phyloP scores from a whole-genome alignment of 2,329 filamentous ascomycete genomes.

The Fusarium chlamydosporum region DNA sequence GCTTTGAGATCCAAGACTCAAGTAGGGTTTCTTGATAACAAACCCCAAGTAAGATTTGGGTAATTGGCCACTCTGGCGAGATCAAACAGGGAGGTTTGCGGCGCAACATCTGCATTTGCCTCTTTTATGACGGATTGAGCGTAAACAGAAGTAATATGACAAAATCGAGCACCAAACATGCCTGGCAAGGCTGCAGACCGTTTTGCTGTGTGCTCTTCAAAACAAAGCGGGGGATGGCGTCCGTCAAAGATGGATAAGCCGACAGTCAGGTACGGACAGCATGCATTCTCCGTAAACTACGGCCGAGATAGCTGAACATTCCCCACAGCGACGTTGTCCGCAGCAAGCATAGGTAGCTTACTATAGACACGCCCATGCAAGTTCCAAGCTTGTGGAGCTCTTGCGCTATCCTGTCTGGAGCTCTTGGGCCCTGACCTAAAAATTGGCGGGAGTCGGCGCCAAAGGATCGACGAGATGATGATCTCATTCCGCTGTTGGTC shows the following conservation, averaged over 20 bases:
- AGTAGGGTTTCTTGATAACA: conserved; percentile 11
- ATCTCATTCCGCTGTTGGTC: conserved; percentile 51
- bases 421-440: conserved; percentile 44
- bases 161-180: conserved; percentile 28
- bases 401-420: conserved; percentile 35
- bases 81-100: conserved; percentile 5
- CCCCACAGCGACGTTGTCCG: conserved; percentile 41
- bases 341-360: conserved; percentile 22
- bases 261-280: conserved; percentile 36
- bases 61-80: conserved; percentile 9
- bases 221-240: conserved; percentile 45
- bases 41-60: conserved; percentile 28
- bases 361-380: conserved; percentile 42
- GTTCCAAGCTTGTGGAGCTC: conserved; percentile 21
- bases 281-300: conserved; percentile 43
- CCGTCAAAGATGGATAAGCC: conserved; percentile 34
- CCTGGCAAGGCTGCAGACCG: conserved; percentile 49
- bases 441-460: conserved; percentile 51
- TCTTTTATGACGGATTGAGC: not conserved
- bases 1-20: conserved; percentile 29
- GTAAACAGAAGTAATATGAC: conserved; percentile 9
- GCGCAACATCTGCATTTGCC: conserved; percentile 4
- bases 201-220: conserved; percentile 42
- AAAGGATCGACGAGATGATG: conserved; percentile 51
- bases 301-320: conserved; percentile 47